Evolutionary conservation across 148 eudicot genomes (phyloP).

Genomic region (Dianthus caryophyllus): DNA sequence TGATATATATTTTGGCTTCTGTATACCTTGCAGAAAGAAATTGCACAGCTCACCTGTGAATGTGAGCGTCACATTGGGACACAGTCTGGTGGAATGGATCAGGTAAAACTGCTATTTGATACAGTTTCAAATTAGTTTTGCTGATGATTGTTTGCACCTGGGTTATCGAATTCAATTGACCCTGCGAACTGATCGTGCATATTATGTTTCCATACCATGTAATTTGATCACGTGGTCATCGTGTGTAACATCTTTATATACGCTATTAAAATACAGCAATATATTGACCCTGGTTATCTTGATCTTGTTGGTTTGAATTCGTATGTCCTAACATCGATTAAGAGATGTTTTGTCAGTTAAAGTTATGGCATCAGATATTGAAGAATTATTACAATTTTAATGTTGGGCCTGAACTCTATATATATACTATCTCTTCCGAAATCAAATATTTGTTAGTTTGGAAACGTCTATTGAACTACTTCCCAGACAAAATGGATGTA

Average conservation of each 20-base stretch:
- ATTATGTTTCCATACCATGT: too few relatives aligned
- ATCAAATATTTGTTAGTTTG: too few relatives aligned
- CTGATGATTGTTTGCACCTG: background rate
- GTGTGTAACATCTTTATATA: too few relatives aligned
- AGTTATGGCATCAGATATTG: background rate
- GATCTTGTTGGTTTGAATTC: background rate
- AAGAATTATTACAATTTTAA: background rate
- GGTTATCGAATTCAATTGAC: too few relatives aligned
- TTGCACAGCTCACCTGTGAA: slow-evolving; percentile 92
- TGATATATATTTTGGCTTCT: background rate
- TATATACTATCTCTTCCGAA: too few relatives aligned
- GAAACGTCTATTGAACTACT: too few relatives aligned
- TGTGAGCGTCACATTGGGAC: slow-evolving; percentile 96
- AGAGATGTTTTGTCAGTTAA: background rate
- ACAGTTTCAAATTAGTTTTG: background rate
- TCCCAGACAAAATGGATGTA: background rate
- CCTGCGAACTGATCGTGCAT: too few relatives aligned
- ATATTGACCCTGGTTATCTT: background rate
- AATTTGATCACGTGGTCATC: too few relatives aligned
- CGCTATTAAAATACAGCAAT: too few relatives aligned
- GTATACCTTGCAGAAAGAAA: slow-evolving; percentile 62
- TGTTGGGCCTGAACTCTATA: too few relatives aligned
- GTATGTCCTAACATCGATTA: background rate
- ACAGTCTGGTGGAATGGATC: slow-evolving; percentile 99
- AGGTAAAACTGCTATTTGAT: slow-evolving; percentile 37